Conservation (phyloP, 805 yeast genomes). For the Metschnikowia noctiluminum region DNA sequence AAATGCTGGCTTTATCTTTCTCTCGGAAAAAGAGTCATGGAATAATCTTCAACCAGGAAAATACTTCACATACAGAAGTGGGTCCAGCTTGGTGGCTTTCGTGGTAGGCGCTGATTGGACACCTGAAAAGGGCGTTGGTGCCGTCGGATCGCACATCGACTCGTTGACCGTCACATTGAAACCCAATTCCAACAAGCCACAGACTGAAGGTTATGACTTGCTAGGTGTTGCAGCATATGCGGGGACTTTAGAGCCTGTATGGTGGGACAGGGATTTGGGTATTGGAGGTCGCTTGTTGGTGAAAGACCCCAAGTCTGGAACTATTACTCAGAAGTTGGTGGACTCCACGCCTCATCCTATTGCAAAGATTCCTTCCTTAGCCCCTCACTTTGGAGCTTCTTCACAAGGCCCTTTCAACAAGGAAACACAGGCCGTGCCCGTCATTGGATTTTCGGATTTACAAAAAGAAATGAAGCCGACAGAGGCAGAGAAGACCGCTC, state of each 20-base stretch:
- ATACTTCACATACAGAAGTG: slow-evolving; percentile 67
- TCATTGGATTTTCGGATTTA: slow-evolving; percentile 54
- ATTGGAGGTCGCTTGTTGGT: slow-evolving; percentile 74
- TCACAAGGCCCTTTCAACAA: slow-evolving; percentile 68
- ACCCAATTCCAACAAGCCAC: slow-evolving; percentile 60
- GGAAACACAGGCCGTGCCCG: slow-evolving; percentile 77
- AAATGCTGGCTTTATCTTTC: slow-evolving; percentile 58
- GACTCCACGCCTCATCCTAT: slow-evolving; percentile 65
- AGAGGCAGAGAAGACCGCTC: slow-evolving; percentile 59
- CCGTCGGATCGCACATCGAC: slow-evolving; percentile 75
- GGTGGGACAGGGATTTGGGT: slow-evolving; percentile 88
- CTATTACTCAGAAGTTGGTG: slow-evolving; percentile 43
- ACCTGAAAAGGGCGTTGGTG: slow-evolving; percentile 63
- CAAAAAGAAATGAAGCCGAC: slow-evolving; percentile 45
- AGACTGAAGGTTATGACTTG: slow-evolving; percentile 70
- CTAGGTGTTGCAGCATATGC: slow-evolving; percentile 84
- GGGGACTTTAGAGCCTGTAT: slow-evolving; percentile 58
- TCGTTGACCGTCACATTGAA: slow-evolving; percentile 66
- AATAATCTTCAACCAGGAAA: slow-evolving; percentile 45
- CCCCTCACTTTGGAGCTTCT: slow-evolving; percentile 80
- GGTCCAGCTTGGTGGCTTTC: slow-evolving; percentile 67
- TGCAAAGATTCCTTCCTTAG: slow-evolving; percentile 80
- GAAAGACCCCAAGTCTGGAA: slow-evolving; percentile 28
- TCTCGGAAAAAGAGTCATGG: slow-evolving; percentile 65
- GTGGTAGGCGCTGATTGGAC: slow-evolving; percentile 64